Conservation (phyloP, 106 monocot genomes). For the Alisma plantagoaquatica region DNA sequence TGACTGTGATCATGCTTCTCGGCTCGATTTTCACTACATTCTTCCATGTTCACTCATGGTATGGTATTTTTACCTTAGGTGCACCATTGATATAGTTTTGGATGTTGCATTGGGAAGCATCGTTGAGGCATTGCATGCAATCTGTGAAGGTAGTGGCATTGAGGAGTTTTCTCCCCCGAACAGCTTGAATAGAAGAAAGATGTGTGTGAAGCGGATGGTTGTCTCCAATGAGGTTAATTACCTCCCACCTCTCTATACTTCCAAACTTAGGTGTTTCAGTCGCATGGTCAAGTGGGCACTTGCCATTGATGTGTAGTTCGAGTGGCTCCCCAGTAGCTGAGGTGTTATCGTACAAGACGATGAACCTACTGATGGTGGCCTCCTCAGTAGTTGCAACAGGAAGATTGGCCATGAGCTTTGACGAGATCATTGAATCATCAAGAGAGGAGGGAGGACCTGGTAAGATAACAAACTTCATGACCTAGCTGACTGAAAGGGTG, state of each 20-base stretch:
- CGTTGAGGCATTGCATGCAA: constrained; percentile 5
- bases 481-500: not conserved
- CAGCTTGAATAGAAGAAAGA: constrained; percentile 3
- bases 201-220: constrained; percentile 13
- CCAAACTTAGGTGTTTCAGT: not conserved
- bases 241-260: not conserved
- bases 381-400: not conserved
- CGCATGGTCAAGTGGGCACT: not conserved
- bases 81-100: not conserved
- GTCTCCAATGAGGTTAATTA: not conserved
- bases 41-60: constrained; percentile 12
- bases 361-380: not conserved
- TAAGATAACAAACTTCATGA: not conserved
- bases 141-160: not conserved
- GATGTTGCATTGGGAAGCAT: not conserved
- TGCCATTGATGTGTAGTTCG: not conserved
- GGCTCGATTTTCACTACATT: constrained; percentile 12
- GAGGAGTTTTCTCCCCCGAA: not conserved
- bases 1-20: constrained; percentile 1
- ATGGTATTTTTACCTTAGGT: not conserved
- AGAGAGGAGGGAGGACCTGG: not conserved
- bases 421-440: not conserved
- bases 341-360: not conserved
- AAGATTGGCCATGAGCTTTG: not conserved
- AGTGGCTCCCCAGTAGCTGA: not conserved